These are phyloP conservation scores for Fraxinus anomala DNA, from an alignment of 257 asterid species.

Conservation along the genomic window DNA sequence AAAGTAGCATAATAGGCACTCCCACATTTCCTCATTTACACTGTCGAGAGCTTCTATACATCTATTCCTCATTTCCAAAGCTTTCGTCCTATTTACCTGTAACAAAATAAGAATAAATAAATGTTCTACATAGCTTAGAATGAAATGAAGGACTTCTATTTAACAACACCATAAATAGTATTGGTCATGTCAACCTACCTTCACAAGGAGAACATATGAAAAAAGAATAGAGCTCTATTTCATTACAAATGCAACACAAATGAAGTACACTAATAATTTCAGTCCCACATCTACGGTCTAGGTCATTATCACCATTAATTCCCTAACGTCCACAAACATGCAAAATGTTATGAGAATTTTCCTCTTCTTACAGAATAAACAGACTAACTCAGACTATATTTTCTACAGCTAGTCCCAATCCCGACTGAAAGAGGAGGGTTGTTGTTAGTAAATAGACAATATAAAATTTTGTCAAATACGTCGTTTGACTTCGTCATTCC, in stretches of 20 bases:
- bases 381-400: not conserved
- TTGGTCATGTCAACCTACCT: slow-evolving; percentile 8
- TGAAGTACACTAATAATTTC: not conserved
- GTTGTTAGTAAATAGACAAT: not conserved
- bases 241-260: not conserved
- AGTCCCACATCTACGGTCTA: not conserved
- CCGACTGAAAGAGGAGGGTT: not conserved
- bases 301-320: not conserved
- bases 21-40: slow-evolving; percentile 31
- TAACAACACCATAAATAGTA: slow-evolving; percentile 9
- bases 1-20: not conserved
- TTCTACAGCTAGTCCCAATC: not conserved
- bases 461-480: not conserved
- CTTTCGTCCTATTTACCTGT: slow-evolving; percentile 65
- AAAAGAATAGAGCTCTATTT: not conserved
- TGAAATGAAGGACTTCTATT: slow-evolving; percentile 3
- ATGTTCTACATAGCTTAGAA: slow-evolving; percentile 12
- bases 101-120: slow-evolving; percentile 16
- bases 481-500: not conserved
- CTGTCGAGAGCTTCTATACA: slow-evolving; percentile 63
- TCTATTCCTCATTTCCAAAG: slow-evolving; percentile 60
- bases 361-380: not conserved
- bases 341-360: not conserved
- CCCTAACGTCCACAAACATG: not conserved
- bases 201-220: not conserved